These are phyloP conservation scores for Deinandra increscens DNA, from an alignment of 129 eudicot species.

Conservation along the genomic window DNA sequence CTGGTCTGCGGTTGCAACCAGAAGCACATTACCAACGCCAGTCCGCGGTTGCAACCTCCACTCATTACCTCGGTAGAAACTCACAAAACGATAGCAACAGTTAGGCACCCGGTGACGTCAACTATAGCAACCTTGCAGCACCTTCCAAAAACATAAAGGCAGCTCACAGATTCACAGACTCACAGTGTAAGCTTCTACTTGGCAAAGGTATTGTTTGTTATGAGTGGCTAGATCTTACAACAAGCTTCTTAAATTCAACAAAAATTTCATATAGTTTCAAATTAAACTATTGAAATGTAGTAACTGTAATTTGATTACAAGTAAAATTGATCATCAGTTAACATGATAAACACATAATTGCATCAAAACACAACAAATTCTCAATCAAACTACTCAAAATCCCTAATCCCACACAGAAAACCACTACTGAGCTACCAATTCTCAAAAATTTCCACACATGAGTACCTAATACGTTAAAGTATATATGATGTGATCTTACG, in stretches of 20 bases:
- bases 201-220: no score
- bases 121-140: no score
- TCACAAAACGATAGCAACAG: no score
- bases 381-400: slow-evolving; percentile 16
- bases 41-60: no score
- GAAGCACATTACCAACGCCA: no score
- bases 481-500: slow-evolving; percentile 32
- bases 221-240: background rate
- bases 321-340: background rate
- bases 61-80: no score
- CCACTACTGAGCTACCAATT: background rate
- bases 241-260: background rate
- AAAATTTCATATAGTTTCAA: background rate
- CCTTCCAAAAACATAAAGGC: no score
- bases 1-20: no score
- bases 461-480: slow-evolving; percentile 6
- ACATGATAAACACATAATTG: background rate
- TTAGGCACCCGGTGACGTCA: no score
- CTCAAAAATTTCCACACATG: background rate
- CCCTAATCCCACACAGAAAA: background rate
- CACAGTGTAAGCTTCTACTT: no score
- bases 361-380: slow-evolving; percentile 15
- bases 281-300: background rate
- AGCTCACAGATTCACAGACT: no score
- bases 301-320: background rate